phyloP scores from a whole-genome alignment of 768 basidiomycete species.

The Lactifluus rugatus region DNA sequence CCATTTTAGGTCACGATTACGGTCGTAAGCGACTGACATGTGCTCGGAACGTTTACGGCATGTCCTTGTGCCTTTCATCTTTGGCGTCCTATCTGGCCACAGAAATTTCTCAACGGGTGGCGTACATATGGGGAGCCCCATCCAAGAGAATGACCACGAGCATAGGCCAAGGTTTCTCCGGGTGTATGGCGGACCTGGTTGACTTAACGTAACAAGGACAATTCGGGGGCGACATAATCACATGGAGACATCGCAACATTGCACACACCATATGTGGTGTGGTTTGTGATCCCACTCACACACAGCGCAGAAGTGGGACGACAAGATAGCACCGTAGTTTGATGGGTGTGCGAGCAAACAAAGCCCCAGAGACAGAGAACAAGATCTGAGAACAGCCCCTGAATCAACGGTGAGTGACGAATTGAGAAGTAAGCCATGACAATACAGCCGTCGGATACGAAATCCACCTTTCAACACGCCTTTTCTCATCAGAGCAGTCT shows the following conservation, averaged over 20 bases:
- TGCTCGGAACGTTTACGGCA: not conserved
- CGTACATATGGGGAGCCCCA: not conserved
- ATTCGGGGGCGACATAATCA: not conserved
- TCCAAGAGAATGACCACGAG: not conserved
- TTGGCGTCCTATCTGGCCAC: not conserved
- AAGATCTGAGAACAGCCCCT: not conserved
- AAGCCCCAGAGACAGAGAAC: not conserved
- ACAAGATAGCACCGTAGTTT: not conserved
- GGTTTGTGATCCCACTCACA: not conserved
- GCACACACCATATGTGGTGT: not conserved
- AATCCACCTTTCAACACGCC: not conserved
- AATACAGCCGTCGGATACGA: not conserved
- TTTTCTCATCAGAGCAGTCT: not conserved
- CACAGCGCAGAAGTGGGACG: not conserved
- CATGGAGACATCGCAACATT: not conserved
- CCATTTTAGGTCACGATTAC: not conserved
- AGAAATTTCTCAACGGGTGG: not conserved
- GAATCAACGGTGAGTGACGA: not conserved
- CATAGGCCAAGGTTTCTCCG: not conserved
- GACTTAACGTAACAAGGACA: not conserved
- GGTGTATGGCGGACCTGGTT: not conserved
- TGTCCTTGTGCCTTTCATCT: not conserved
- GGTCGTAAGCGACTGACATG: not conserved
- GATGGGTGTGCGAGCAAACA: not conserved
- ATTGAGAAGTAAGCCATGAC: not conserved